Evolutionary conservation across 164 flowering plant genomes (phyloP), one percentile per base, ranked within the genome.

Genomic region (Liquidambar formosana): DNA sequence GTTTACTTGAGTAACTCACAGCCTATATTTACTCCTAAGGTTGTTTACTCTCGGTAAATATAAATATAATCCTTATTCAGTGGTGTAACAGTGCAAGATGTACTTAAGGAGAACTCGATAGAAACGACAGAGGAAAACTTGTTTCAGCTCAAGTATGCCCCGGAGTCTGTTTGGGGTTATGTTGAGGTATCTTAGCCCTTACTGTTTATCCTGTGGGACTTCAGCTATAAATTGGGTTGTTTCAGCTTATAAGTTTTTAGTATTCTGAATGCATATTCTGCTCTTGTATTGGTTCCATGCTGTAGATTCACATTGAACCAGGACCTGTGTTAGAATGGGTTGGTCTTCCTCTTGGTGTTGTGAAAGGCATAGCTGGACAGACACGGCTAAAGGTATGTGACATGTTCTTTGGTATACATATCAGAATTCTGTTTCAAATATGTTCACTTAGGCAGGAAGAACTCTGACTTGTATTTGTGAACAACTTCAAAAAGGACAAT

Each of bases 261-360:
- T 22, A 23, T 54, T 54, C 23, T 21, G 14, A 16, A 57, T 62
- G 10, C 46, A 33, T 49, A 41, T 13, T 61, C 2, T 61, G 28
- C 45, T 22, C 23, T 49, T 22, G 27, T 45, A 23, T 63, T 33
- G 52, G 43, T 33, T 61, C 53, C 27, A 48, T 75, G 19, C 62
- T 67, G 71, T 80, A 95, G 99, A 86, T 96, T 80, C 98, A 96
- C 71, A 96, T 96, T 78, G 98, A 96, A 69, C 99, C 91, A 82
- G 99, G 99, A 33, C 98, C 98, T 71, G 97, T 96, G 22, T 83
- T 96, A 65, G 99, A 96, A 78, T 77, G 86, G 71, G 77, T 79
- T 62, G 99, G 99, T 76, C 76, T 89, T 75, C 97, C 99, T 74
- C 89, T 96, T 53, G 98, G 88, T 63, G 84, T 87, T 70, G 99